phyloP scores from a whole-genome alignment of 108 stramenopile genomes.

The Nitzschia inconspicua region DNA sequence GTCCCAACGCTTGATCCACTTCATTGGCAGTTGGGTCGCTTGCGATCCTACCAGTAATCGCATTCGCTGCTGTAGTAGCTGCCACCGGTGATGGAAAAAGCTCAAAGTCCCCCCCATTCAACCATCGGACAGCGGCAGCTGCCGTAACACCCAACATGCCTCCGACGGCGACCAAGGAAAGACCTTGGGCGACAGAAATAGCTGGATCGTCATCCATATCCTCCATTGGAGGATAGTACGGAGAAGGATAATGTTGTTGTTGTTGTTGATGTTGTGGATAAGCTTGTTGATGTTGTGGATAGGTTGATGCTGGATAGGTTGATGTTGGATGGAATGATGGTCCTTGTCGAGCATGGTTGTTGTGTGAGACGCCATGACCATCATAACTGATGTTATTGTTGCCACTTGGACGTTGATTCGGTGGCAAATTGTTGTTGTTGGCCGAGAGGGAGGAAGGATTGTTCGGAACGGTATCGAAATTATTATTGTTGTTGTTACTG shows the following conservation, averaged over 20 bases:
- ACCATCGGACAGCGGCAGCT: conserved; percentile 75
- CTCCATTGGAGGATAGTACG: neutral
- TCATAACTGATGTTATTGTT: neutral
- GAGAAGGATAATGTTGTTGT: neutral
- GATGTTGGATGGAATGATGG: neutral
- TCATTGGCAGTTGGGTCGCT: neutral
- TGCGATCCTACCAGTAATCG: neutral
- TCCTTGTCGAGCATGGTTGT: too few species aligned
- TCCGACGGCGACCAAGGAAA: conserved; percentile 33
- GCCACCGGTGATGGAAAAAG: conserved; percentile 57
- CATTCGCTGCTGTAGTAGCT: neutral
- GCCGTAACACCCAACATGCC: conserved; percentile 44
- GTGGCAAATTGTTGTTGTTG: neutral
- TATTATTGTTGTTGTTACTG: neutral
- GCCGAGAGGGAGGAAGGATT: neutral
- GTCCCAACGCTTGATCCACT: conserved; percentile 5
- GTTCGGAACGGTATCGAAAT: neutral
- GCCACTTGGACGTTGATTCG: neutral
- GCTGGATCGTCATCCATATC: conserved; percentile 16
- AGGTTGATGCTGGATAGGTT: neutral
- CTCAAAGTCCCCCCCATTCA: conserved; percentile 83
- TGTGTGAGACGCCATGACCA: too few species aligned
- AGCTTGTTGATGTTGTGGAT: neutral
- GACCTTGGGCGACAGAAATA: conserved; percentile 13
- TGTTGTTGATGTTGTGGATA: neutral